Percentiles rank a stretch among this genome's conserved stretches.
These are phyloP conservation scores for Xylariaceae sp. DNA, from an alignment of 2,329 filamentous ascomycete genomes.

Conservation along the genomic window DNA sequence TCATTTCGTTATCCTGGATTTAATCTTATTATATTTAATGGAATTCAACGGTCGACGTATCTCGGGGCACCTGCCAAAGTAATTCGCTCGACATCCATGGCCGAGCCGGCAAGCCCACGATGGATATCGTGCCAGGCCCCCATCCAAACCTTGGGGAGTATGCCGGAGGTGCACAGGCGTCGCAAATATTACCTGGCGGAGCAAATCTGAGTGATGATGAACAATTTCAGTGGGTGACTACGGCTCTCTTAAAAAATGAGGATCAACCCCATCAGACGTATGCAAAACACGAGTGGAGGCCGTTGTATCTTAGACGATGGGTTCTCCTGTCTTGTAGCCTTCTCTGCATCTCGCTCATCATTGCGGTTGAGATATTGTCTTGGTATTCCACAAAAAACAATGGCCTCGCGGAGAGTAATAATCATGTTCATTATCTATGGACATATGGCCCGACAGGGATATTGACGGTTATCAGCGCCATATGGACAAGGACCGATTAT, in stretches of 20 bases:
- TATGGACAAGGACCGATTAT: background rate
- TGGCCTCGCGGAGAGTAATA: background rate
- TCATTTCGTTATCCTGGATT: too few relatives aligned
- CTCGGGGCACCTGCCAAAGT: too few relatives aligned
- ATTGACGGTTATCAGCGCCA: background rate
- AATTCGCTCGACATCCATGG: too few relatives aligned
- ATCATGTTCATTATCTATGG: slow-evolving; percentile 12
- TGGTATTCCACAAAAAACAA: background rate
- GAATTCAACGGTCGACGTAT: too few relatives aligned
- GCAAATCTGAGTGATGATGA: too few relatives aligned
- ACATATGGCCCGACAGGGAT: slow-evolving; percentile 13
- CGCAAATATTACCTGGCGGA: too few relatives aligned
- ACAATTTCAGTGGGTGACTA: too few relatives aligned
- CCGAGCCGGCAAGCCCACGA: too few relatives aligned
- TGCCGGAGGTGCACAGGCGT: too few relatives aligned
- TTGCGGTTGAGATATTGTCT: background rate
- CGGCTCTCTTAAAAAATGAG: too few relatives aligned
- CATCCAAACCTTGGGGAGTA: too few relatives aligned
- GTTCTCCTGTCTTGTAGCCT: background rate
- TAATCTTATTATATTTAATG: too few relatives aligned
- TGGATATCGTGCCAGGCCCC: background rate
- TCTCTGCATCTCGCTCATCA: slow-evolving; percentile 2
- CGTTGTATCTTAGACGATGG: background rate
- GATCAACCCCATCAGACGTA: background rate
- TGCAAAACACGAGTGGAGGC: slow-evolving; percentile 1